These are phyloP conservation scores for Hanseniaspora clermontiae DNA, from an alignment of 805 yeast species.

Conservation along the genomic window DNA sequence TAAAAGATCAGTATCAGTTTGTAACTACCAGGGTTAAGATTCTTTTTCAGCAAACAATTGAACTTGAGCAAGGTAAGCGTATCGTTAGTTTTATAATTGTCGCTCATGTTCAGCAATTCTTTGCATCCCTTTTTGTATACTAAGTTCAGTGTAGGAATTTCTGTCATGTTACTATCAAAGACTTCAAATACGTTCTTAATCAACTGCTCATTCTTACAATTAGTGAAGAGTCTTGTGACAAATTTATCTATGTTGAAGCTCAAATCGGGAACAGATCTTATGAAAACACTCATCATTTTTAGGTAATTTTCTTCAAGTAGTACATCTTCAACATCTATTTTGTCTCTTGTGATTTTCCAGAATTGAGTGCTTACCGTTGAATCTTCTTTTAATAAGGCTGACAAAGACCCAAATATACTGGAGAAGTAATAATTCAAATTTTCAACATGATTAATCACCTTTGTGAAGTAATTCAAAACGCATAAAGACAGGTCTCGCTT, in stretches of 20 bases:
- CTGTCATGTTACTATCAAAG: not conserved
- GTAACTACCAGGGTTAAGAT: constrained; percentile 4
- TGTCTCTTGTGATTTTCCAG: constrained; percentile 32
- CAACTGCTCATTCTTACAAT: not conserved
- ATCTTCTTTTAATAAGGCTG: constrained; percentile 24
- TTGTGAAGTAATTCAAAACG: constrained; percentile 48
- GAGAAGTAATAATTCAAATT: constrained; percentile 18
- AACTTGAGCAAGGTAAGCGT: not conserved
- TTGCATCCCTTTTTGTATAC: constrained; percentile 2
- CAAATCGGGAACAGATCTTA: not conserved
- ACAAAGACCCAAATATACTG: not conserved
- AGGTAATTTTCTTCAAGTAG: constrained; percentile 6
- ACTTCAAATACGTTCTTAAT: not conserved
- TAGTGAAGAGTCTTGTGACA: not conserved
- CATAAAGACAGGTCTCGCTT: constrained; percentile 62
- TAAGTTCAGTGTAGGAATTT: not conserved
- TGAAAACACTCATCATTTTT: not conserved
- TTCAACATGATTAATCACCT: constrained; percentile 36
- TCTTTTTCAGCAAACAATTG: not conserved
- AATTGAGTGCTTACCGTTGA: constrained; percentile 43
- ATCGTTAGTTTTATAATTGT: not conserved
- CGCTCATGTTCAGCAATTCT: not conserved
- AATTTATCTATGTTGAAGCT: constrained; percentile 4
- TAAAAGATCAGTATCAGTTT: constrained; percentile 7
- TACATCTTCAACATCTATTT: constrained; percentile 20